These are phyloP conservation scores for Penicillium sp. DNA, from an alignment of 2,329 filamentous ascomycete species.

Conservation along the genomic window DNA sequence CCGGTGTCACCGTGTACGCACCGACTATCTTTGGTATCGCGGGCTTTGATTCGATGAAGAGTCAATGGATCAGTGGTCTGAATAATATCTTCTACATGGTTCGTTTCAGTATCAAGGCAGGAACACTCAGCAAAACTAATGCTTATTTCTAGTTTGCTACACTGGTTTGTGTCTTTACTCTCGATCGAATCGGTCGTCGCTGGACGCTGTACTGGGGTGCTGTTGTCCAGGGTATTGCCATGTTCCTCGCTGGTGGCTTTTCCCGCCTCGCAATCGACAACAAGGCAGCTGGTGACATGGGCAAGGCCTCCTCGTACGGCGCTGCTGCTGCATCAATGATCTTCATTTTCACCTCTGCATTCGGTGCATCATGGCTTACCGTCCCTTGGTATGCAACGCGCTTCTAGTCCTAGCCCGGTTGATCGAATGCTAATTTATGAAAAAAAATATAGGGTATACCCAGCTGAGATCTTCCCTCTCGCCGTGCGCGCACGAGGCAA, in stretches of 20 bases:
- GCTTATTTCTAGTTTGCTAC: slow-evolving; percentile 54
- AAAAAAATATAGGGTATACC: slow-evolving; percentile 49
- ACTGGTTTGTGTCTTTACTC: slow-evolving; percentile 64
- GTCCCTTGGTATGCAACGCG: slow-evolving; percentile 46
- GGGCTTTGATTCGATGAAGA: slow-evolving; percentile 59
- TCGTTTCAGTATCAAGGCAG: slow-evolving; percentile 12
- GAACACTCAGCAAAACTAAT: not conserved
- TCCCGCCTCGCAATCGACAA: slow-evolving; percentile 53
- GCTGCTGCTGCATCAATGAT: slow-evolving; percentile 67
- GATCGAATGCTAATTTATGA: not conserved
- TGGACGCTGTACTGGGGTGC: slow-evolving; percentile 69
- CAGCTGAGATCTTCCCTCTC: slow-evolving; percentile 69
- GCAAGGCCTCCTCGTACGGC: slow-evolving; percentile 52
- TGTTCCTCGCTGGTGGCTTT: slow-evolving; percentile 65
- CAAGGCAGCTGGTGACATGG: slow-evolving; percentile 45
- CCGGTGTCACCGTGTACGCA: slow-evolving; percentile 61
- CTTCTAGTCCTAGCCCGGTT: not conserved
- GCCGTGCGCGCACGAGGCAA: slow-evolving; percentile 70
- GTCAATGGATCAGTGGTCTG: slow-evolving; percentile 60
- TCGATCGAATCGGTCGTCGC: slow-evolving; percentile 65
- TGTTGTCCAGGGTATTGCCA: slow-evolving; percentile 59
- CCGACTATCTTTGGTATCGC: slow-evolving; percentile 63
- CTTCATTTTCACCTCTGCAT: slow-evolving; percentile 64
- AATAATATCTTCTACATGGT: slow-evolving; percentile 57
- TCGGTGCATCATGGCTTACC: slow-evolving; percentile 62